Conservation (phyloP, 2,329 filamentous ascomycete species). For the Lasiodiplodia gonubiensis region DNA sequence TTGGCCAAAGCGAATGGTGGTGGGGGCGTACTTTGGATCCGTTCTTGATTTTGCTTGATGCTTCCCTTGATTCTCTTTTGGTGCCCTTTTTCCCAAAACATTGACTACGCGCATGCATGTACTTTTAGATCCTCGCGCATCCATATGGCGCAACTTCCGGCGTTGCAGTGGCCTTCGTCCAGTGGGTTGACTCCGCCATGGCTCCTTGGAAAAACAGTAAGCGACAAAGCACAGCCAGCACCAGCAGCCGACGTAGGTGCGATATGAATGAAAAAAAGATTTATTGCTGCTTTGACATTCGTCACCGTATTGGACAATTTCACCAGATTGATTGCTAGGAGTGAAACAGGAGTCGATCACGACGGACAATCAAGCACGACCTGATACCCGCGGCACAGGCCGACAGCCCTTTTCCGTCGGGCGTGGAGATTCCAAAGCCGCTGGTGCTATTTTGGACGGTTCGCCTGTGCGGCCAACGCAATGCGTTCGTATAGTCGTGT, state of each 20-base stretch:
- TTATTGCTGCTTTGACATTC: constrained; percentile 11
- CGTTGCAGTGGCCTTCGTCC: constrained; percentile 22
- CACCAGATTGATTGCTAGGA: constrained; percentile 15
- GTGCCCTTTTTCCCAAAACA: constrained; percentile 24
- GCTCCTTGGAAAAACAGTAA: constrained; percentile 13
- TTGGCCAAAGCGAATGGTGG: constrained; percentile 18
- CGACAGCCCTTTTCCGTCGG: not conserved
- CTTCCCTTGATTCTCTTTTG: constrained; percentile 16
- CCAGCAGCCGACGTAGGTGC: not conserved
- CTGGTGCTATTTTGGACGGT: constrained; percentile 1
- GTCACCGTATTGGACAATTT: constrained; percentile 21
- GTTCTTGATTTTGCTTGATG: constrained; percentile 24
- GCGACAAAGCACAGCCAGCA: constrained; percentile 10
- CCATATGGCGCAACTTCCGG: constrained; percentile 16
- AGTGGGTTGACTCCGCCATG: constrained; percentile 12
- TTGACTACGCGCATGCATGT: constrained; percentile 29
- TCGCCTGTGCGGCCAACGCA: not conserved
- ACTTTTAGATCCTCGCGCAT: constrained; percentile 25
- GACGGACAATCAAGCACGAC: constrained; percentile 18
- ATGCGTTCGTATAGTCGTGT: not conserved
- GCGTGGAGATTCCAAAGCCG: not conserved
- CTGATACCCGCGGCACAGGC: constrained; percentile 7
- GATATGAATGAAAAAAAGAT: constrained; percentile 20
- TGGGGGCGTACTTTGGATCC: constrained; percentile 22
- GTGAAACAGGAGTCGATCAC: constrained; percentile 25